Percentiles rank a stretch among this genome's conserved stretches.
These are phyloP conservation scores for Trametes sp. DNA, from an alignment of 1,284 basidiomycete species.

Conservation along the genomic window DNA sequence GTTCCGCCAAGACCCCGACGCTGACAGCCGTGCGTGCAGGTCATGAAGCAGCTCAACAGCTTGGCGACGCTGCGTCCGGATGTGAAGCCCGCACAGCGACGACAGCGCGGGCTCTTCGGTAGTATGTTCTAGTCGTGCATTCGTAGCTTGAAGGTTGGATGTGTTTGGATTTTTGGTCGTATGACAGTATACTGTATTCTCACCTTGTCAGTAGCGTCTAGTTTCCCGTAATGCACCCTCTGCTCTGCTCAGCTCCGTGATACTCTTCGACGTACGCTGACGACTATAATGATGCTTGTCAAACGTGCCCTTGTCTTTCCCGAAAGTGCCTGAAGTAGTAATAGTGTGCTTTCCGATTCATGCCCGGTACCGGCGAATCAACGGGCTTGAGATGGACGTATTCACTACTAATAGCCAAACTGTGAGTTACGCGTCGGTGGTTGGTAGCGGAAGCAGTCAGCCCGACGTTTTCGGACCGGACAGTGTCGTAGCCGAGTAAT, in stretches of 20 bases:
- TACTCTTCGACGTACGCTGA: too few relatives aligned
- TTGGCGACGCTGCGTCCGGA: constrained; percentile 85
- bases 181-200: constrained; percentile 22
- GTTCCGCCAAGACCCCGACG: background rate
- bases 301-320: too few relatives aligned
- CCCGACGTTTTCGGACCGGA: background rate
- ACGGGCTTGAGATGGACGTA: too few relatives aligned
- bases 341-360: too few relatives aligned
- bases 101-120: constrained; percentile 78
- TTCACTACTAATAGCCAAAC: too few relatives aligned
- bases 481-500: background rate
- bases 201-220: constrained; percentile 3
- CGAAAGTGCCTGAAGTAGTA: too few relatives aligned
- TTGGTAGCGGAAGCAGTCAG: background rate
- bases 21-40: constrained; percentile 52
- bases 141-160: background rate
- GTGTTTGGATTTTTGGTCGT: background rate
- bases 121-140: constrained; percentile 55
- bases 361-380: too few relatives aligned
- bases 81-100: constrained; percentile 69
- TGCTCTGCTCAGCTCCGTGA: constrained; percentile 17
- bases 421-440: background rate
- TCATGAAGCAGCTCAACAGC: constrained; percentile 90
- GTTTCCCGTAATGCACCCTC: constrained; percentile 18
- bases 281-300: too few relatives aligned